phyloP scores from a whole-genome alignment of 176 grass and related monocot genomes.

The Hordeum marinum region DNA sequence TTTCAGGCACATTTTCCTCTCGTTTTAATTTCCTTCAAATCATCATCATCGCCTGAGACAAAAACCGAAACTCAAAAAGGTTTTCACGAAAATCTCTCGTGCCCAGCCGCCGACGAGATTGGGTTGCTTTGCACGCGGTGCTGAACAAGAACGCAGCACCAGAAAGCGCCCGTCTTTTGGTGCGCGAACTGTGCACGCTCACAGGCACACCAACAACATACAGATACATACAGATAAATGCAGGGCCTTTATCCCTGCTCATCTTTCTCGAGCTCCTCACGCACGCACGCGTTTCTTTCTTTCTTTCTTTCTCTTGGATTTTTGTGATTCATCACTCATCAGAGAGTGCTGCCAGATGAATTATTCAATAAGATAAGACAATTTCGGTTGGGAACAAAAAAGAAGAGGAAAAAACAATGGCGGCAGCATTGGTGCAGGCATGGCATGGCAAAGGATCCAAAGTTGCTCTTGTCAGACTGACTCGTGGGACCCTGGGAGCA shows the following conservation, averaged over 20 bases:
- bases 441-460: not conserved
- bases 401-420: not conserved
- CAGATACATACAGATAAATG: not conserved
- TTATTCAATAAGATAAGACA: not conserved
- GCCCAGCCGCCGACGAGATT: too few species aligned
- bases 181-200: not conserved
- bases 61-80: not conserved
- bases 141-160: constrained; percentile 5
- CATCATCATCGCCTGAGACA: not conserved
- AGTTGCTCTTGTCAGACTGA: constrained; percentile 16
- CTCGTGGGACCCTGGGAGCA: not conserved
- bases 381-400: constrained; percentile 5
- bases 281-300: not conserved
- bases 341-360: not conserved
- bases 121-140: too few species aligned
- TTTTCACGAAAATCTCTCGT: too few species aligned
- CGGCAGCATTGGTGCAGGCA: not conserved
- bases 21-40: not conserved
- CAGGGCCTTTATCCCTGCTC: constrained; percentile 11
- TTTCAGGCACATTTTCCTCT: not conserved
- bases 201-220: constrained; percentile 1
- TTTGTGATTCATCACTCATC: not conserved
- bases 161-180: constrained; percentile 22
- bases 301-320: constrained; percentile 20
- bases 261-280: constrained; percentile 18